Base-by-base conservation (phyloP, 352 stramenopile genomes). In the Elongisporangium prolatum region DNA sequence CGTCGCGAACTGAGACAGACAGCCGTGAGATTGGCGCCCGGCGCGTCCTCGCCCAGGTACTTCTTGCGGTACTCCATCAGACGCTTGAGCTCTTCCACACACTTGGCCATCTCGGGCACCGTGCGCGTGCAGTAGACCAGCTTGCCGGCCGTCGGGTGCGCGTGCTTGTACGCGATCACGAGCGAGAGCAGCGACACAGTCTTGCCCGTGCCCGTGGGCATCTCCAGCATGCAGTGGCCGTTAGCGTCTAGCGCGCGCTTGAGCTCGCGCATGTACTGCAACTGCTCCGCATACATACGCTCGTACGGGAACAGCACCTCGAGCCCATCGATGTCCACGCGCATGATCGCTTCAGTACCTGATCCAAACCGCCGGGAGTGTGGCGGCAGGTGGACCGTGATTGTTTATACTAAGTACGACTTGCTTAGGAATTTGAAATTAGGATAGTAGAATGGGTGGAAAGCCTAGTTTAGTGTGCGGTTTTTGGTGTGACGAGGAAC, bases 41-140 rank as follows among this genome's bases (percentile, higher is more conserved):
- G 28, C 18, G 75, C 75, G 47, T 71, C 64, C 21, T 72, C 74
- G 21, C 80, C 88, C 25, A 93, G 75, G 37, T 90, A 66, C 61
- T 89, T 52, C 20, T 70, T 61, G 9, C 89, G 73, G 66, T 96
- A 97, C 14, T 64, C 58, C 8, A 99, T 79, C 21, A 99, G 89
- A 17, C 87, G 81, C 71, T 98, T 99, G 59, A 99, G 82, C 75
- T 99, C 97, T 66, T 99, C 94, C 64, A 99, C 88, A 61, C 89
- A 97, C 63, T 98, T 98, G 48, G 96, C 94, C 97, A 99, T 99
- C 80, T 99, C 98, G 0, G 97, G 97, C 20, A 99, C 97, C 5
- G 98, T 99, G 20, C 98, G 96, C 37, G 98, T 99, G 72, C 97
- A 99, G 74, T 99, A 99, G 21, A 99, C 85, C 52, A 99, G 82